Evolutionary conservation across 2,329 filamentous ascomycete species (phyloP).

Genomic region (Trichoderma asperellum): DNA sequence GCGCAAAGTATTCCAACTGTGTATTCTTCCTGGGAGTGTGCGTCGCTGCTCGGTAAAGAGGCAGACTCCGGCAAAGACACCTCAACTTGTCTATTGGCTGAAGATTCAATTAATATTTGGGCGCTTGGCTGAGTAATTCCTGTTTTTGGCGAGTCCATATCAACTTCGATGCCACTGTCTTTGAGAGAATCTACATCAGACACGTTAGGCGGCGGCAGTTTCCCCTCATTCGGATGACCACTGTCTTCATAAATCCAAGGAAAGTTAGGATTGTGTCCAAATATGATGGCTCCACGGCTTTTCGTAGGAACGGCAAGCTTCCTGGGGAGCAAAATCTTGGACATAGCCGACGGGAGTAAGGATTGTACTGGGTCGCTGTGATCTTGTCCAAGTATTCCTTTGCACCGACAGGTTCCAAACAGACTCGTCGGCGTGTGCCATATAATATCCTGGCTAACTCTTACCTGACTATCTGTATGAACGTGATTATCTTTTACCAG

Average conservation of each 20-base stretch:
- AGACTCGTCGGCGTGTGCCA: conserved; percentile 8
- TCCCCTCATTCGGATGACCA: background rate
- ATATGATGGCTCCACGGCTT: conserved; percentile 16
- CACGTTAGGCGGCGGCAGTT: background rate
- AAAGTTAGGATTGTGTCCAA: conserved; percentile 19
- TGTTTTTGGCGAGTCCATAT: background rate
- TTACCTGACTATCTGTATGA: background rate
- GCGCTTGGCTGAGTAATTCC: background rate
- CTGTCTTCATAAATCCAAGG: conserved; percentile 5
- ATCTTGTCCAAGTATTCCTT: background rate
- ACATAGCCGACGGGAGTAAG: background rate
- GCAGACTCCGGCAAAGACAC: background rate
- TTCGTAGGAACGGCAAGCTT: background rate
- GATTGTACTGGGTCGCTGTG: conserved; percentile 5
- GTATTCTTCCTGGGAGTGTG: conserved; percentile 10
- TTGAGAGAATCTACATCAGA: background rate
- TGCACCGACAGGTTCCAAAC: background rate
- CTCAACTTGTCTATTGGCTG: background rate
- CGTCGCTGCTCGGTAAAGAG: background rate
- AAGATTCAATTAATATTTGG: background rate
- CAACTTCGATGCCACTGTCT: background rate
- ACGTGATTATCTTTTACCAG: background rate
- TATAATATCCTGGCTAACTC: background rate
- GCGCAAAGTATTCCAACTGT: conserved; percentile 30
- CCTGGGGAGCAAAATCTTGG: background rate